Evolutionary conservation across 768 basidiomycete genomes (phyloP), one percentile per base, ranked within the genome.

Genomic region (Lepiota brunneoincarnata): DNA sequence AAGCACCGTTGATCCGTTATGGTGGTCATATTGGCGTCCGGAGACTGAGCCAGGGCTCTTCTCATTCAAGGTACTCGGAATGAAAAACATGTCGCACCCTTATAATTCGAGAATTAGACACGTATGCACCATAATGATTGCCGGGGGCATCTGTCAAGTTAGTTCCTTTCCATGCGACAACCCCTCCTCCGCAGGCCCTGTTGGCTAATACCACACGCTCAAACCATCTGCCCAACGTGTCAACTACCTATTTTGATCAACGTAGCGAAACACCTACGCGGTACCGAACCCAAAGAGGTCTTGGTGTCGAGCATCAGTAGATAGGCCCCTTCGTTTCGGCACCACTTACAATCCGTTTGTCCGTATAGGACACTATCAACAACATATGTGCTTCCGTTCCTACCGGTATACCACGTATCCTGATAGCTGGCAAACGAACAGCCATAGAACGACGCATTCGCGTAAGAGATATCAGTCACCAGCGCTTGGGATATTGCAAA

Each of bases 361-460:
- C 86, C 86, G 51, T 75, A 84, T 21, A 88, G 75, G 14, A 80
- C 76, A 54, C 83, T 83, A 47, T 85, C 84, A 4, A 78, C 74
- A 9, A 79, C 80, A 63, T 82, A 85, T 0, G 82, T 83, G 63
- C 75, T 80, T 3, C 72, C 79, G 45, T 77, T 83, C 2, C 73
- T 68, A 0, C 86, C 86, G 0, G 82, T 80, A 60, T 82, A 85
- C 78, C 82, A 83, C 0, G 86, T 86, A 59, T 85, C 83, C 62
- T 86, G 83, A 57, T 73, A 85, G 59, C 81, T 82, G 0, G 80
- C 73, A 58, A 83, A 84, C 1, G 79, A 72, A 58, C 81, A 84
- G 0, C 79, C 81, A 58, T 84, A 86, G 64, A 86, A 86, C 1
- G 84, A 85, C 6, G 83, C 82, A 51, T 87, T 87, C 3, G 83